Evolutionary conservation across 768 basidiomycete genomes (phyloP).

Genomic region (Boletus huronensis): DNA sequence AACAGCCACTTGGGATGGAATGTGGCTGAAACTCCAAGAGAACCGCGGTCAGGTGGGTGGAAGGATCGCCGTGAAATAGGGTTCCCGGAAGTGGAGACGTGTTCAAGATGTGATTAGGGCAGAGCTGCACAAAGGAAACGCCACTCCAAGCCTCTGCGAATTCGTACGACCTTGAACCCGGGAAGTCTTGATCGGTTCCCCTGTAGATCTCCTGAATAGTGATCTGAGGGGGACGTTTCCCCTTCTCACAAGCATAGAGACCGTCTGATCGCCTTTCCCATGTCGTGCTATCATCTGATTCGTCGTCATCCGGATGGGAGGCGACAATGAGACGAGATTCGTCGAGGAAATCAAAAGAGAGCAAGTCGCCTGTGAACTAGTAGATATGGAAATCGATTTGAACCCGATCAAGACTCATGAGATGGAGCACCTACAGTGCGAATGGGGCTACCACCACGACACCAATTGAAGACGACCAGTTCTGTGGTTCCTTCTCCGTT

Average conservation of each 20-base stretch:
- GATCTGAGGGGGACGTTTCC: slow-evolving; percentile 32
- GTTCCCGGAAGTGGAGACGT: slow-evolving; percentile 38
- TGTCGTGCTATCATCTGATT: slow-evolving; percentile 26
- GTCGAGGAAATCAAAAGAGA: slow-evolving; percentile 31
- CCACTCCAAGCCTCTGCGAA: slow-evolving; percentile 51
- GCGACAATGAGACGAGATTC: slow-evolving; percentile 25
- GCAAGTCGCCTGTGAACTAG: slow-evolving; percentile 28
- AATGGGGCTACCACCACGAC: slow-evolving; percentile 24
- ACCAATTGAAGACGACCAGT: slow-evolving; percentile 30
- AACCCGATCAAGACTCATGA: not conserved
- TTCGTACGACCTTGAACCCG: slow-evolving; percentile 39
- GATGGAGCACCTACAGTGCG: slow-evolving; percentile 22
- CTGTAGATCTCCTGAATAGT: slow-evolving; percentile 22
- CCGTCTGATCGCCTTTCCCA: slow-evolving; percentile 32
- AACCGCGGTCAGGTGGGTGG: slow-evolving; percentile 43
- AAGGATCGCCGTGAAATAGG: slow-evolving; percentile 57
- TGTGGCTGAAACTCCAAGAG: slow-evolving; percentile 42
- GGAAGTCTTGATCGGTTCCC: slow-evolving; percentile 6
- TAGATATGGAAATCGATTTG: not conserved
- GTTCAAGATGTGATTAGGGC: slow-evolving; percentile 45
- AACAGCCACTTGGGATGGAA: slow-evolving; percentile 32
- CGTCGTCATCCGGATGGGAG: slow-evolving; percentile 33
- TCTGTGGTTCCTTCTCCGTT: slow-evolving; percentile 33
- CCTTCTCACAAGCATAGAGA: slow-evolving; percentile 29
- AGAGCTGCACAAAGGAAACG: slow-evolving; percentile 43